Conservation (phyloP, 495 filamentous ascomycete species). For the Lasiosphaeria miniovina region DNA sequence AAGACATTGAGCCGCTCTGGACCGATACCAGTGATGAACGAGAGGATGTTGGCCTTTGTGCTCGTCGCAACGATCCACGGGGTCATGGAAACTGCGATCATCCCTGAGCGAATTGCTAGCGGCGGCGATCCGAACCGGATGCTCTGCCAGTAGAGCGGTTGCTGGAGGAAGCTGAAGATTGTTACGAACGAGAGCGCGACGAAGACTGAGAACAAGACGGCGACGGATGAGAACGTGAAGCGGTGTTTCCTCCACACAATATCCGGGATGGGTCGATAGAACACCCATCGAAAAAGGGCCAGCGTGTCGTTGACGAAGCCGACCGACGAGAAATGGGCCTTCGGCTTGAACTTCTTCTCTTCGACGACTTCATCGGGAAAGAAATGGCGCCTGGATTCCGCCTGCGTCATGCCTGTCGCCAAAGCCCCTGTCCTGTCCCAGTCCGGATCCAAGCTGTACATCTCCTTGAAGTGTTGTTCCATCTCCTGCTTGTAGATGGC, state of each 20-base stretch:
- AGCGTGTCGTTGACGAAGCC: constrained; percentile 69
- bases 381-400: constrained; percentile 57
- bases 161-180: constrained; percentile 79
- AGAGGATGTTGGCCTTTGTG: constrained; percentile 88
- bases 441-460: constrained; percentile 55
- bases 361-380: constrained; percentile 58
- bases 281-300: constrained; percentile 76
- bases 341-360: constrained; percentile 53
- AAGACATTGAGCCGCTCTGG: constrained; percentile 91
- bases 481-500: constrained; percentile 76
- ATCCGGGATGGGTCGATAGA: constrained; percentile 78
- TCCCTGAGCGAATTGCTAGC: constrained; percentile 82
- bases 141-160: constrained; percentile 79
- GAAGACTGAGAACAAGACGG: constrained; percentile 61
- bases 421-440: constrained; percentile 66
- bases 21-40: constrained; percentile 82
- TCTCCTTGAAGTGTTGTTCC: constrained; percentile 50
- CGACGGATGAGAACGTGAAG: constrained; percentile 73
- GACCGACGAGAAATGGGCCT: constrained; percentile 67
- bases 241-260: constrained; percentile 58
- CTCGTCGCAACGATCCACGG: constrained; percentile 89
- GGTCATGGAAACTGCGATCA: constrained; percentile 90
- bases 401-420: constrained; percentile 58
- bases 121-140: constrained; percentile 85
- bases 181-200: constrained; percentile 67